phyloP scores from a whole-genome alignment of 257 asterid genomes.

The Plantago ovata region DNA sequence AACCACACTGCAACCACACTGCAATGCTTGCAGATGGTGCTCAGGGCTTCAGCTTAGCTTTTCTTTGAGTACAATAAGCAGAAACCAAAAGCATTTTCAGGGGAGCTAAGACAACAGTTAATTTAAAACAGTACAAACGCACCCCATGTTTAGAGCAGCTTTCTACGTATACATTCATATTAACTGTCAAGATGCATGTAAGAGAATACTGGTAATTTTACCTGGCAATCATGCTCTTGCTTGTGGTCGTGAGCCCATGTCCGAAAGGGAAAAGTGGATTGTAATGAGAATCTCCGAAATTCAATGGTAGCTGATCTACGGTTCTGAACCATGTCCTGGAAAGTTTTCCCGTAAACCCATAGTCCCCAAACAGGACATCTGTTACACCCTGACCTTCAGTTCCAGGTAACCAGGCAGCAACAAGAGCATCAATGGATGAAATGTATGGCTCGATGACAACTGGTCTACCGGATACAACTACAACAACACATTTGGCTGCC shows the following conservation, averaged over 20 bases:
- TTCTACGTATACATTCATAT: neutral
- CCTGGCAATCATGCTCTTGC: slow-evolving; percentile 41
- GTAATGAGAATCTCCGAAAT: slow-evolving; percentile 62
- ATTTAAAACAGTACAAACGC: no score
- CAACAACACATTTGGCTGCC: slow-evolving; percentile 53
- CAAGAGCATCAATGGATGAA: slow-evolving; percentile 55
- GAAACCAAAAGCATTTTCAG: neutral
- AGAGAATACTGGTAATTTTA: slow-evolving; percentile 15
- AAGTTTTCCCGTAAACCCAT: slow-evolving; percentile 59
- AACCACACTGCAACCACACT: no score
- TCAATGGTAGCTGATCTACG: slow-evolving; percentile 81
- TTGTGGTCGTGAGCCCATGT: slow-evolving; percentile 51
- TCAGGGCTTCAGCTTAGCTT: neutral
- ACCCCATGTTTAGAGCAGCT: no score
- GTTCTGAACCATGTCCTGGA: slow-evolving; percentile 74
- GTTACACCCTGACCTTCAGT: slow-evolving; percentile 85
- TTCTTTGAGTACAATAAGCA: neutral
- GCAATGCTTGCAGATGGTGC: no score
- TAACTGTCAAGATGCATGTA: neutral
- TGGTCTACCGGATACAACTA: slow-evolving; percentile 72
- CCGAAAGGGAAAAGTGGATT: slow-evolving; percentile 78
- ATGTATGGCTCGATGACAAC: slow-evolving; percentile 60
- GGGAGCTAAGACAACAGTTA: neutral
- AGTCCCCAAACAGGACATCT: slow-evolving; percentile 80
- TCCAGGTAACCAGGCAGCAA: slow-evolving; percentile 92